Percentiles rank a stretch among this genome's conserved stretches.
These are phyloP conservation scores for Lentinula edodes DNA, from an alignment of 768 basidiomycete species.

Conservation along the genomic window DNA sequence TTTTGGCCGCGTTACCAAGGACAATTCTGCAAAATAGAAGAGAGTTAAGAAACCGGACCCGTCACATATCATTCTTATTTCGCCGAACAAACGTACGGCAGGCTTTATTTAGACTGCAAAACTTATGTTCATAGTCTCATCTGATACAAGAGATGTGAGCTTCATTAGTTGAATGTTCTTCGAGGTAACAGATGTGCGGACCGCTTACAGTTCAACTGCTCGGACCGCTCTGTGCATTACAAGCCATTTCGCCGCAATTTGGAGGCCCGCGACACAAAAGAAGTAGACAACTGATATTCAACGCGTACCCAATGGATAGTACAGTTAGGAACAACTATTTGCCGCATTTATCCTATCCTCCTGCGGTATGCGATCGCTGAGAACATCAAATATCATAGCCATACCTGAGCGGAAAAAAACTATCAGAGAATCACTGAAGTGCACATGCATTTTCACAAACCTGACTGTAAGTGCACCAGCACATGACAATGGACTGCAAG, in stretches of 20 bases:
- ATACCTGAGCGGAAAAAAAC: not conserved
- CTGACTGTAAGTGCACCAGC: slow-evolving; percentile 1
- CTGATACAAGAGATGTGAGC: not conserved
- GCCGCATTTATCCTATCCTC: slow-evolving; percentile 1
- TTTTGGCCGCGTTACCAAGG: not conserved
- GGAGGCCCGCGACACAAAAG: not conserved
- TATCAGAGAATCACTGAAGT: not conserved
- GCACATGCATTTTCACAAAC: not conserved
- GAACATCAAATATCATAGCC: slow-evolving; percentile 8
- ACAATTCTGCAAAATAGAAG: not conserved
- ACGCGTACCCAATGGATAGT: no score
- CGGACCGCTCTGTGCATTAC: not conserved
- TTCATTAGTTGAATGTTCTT: not conserved
- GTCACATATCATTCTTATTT: not conserved
- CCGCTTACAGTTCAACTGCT: not conserved
- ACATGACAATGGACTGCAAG: slow-evolving; percentile 6
- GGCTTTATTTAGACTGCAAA: not conserved
- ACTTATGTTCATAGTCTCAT: not conserved
- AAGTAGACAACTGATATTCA: not conserved
- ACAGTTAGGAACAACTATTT: not conserved
- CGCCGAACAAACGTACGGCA: not conserved
- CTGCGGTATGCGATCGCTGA: not conserved
- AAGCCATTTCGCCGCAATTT: not conserved
- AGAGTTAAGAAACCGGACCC: not conserved
- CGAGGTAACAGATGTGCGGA: not conserved